These are phyloP conservation scores for Udeniomyces megalosporus DNA, from an alignment of 768 basidiomycete genomes.

Conservation along the genomic window DNA sequence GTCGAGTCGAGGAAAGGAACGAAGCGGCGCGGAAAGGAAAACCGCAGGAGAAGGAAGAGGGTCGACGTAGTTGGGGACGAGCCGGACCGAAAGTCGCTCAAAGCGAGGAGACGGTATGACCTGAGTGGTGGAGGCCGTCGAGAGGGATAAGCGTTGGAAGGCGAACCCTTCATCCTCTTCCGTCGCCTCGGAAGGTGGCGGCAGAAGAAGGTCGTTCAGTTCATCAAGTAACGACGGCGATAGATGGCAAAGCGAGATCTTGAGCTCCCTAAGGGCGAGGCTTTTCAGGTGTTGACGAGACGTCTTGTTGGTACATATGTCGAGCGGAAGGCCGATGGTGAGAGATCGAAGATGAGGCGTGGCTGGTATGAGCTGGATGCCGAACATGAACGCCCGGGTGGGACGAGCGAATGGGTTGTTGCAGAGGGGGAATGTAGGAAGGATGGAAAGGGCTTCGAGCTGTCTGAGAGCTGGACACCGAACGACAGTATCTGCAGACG, in stretches of 20 bases:
- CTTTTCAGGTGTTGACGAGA: constrained; percentile 11
- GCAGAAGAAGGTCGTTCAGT: neutral
- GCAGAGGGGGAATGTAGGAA: neutral
- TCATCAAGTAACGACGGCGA: constrained; percentile 8
- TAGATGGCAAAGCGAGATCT: constrained; percentile 11
- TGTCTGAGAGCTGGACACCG: neutral
- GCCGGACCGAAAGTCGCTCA: neutral
- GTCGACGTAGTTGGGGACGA: neutral
- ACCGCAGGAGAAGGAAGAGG: constrained; percentile 6
- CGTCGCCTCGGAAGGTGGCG: neutral
- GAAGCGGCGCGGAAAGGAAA: constrained; percentile 5
- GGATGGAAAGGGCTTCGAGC: constrained; percentile 7
- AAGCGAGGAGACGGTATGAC: neutral
- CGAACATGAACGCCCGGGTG: constrained; percentile 7
- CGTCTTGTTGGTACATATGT: constrained; percentile 5
- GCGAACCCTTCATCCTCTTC: neutral
- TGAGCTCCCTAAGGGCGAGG: constrained; percentile 7
- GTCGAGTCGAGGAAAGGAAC: neutral
- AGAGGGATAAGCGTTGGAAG: too few species aligned
- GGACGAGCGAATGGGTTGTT: neutral
- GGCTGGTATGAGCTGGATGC: constrained; percentile 7
- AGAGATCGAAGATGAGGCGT: neutral
- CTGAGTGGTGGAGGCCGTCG: neutral
- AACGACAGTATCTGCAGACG: neutral
- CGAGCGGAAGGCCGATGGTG: constrained; percentile 10